Base-by-base conservation (phyloP, 371 early-diverging fungal species). In the Zancudomyces culisetae region DNA sequence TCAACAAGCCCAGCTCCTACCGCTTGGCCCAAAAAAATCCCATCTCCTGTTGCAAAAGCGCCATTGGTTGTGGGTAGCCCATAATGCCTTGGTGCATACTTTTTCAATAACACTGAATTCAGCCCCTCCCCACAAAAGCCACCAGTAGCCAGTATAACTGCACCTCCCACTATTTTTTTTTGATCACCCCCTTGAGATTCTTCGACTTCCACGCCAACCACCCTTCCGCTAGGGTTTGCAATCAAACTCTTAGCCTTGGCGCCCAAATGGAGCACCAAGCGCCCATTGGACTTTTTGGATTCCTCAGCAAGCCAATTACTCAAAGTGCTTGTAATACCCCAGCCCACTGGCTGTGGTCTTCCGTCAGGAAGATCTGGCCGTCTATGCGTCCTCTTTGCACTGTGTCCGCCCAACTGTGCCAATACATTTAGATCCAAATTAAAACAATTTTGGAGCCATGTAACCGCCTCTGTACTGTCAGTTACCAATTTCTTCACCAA, bases 1-100 rank as follows among this genome's bases (percentile, higher is more conserved):
- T 92, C 89, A 56, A 90, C 78, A 35, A 83, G 77, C 70, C 76
- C 81, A 42, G 82, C 90, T 43, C 94, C 93, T 49, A 77, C 74
- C 23, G 72, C 77, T 23, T 75, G 59, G 30, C 85, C 74, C 81
- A 95, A 83, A 72, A 87, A 87, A 69, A 90, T 80, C 63, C 93
- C 96, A 62, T 95, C 93, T 62, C 93, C 93, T 26, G 92, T 89
- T 62, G 87, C 87, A 75, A 87, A 87, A 57, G 86, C 83, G 55
- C 94, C 93, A 66, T 93, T 95, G 53, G 96, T 93, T 19, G 95
- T 86, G 18, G 88, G 82, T 18, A 80, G 64, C 45, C 76, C 61
- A 26, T 64, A 61, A 20, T 80, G 56, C 29, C 83, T 78, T 22
- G 87, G 83, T 13, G 80, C 76, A 54, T 80, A 70, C 61, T 80